phyloP scores from a whole-genome alignment of 805 yeast species.

The Pichia manshurica region DNA sequence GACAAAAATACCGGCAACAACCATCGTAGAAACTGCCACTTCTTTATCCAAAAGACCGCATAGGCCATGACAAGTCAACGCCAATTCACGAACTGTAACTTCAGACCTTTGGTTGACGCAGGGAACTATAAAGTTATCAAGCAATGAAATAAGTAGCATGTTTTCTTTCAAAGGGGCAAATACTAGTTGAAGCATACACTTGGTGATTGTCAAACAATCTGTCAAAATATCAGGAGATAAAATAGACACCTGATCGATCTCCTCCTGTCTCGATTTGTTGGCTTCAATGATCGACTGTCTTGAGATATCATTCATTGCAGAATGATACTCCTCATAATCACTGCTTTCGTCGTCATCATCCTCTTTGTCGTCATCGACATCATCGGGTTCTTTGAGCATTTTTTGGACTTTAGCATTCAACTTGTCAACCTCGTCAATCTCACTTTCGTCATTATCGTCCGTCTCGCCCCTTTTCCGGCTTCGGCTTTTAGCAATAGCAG shows the following conservation, averaged over 20 bases:
- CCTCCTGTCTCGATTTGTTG: slow-evolving; percentile 29
- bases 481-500: not conserved
- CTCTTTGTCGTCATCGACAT: slow-evolving; percentile 6
- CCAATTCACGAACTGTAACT: slow-evolving; percentile 52
- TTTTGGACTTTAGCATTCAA: slow-evolving; percentile 2
- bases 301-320: slow-evolving; percentile 28
- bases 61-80: slow-evolving; percentile 71
- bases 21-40: slow-evolving; percentile 56
- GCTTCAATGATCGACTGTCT: slow-evolving; percentile 30
- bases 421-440: not conserved
- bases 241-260: slow-evolving; percentile 33
- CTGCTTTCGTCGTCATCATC: slow-evolving; percentile 9
- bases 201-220: slow-evolving; percentile 64
- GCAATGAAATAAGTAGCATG: slow-evolving; percentile 58
- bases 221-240: slow-evolving; percentile 44
- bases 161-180: slow-evolving; percentile 61
- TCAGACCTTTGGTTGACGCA: slow-evolving; percentile 57
- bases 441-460: slow-evolving; percentile 3
- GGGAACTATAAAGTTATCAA: slow-evolving; percentile 74
- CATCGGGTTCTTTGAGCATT: slow-evolving; percentile 6
- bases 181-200: slow-evolving; percentile 61
- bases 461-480: not conserved
- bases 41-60: slow-evolving; percentile 66
- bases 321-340: slow-evolving; percentile 20
- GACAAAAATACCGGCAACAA: slow-evolving; percentile 62